Evolutionary conservation across 306 rosid genomes (phyloP).

Genomic region (cucumber (Cucumis sativus)): DNA sequence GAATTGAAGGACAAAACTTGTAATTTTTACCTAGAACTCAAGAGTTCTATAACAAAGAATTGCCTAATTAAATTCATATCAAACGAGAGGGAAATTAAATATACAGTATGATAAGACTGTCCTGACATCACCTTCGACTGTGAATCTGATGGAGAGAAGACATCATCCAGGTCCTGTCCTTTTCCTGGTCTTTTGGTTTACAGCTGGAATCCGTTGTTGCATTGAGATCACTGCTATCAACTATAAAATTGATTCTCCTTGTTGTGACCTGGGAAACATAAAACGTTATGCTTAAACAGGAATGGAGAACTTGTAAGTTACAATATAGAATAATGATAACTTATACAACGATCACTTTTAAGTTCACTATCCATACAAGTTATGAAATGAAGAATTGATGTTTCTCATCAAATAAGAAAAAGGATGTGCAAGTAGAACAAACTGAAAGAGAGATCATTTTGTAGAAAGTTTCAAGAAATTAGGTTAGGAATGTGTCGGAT

Average conservation of each 20-base stretch:
- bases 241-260: constrained; percentile 82
- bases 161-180: constrained; percentile 81
- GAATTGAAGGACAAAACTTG: background rate
- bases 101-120: constrained; percentile 5
- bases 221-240: constrained; percentile 44
- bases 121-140: constrained; percentile 66
- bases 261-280: constrained; percentile 59
- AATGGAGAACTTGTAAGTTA: background rate
- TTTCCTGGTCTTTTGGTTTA: constrained; percentile 36
- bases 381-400: too few relatives aligned
- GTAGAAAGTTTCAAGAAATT: background rate
- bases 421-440: background rate
- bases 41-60: background rate
- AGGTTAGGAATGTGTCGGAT: background rate
- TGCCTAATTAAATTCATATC: background rate
- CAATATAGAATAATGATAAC: background rate
- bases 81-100: constrained; percentile 6
- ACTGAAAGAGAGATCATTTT: background rate
- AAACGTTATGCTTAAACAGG: constrained; percentile 11
- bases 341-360: background rate
- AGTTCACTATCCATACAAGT: too few relatives aligned
- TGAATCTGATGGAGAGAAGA: constrained; percentile 87
- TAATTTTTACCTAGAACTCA: background rate
- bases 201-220: constrained; percentile 21
- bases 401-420: too few relatives aligned